Evolutionary conservation across 768 basidiomycete genomes (phyloP), one percentile per base, ranked within the genome.

Genomic region (Podaxis carcinomalis): DNA sequence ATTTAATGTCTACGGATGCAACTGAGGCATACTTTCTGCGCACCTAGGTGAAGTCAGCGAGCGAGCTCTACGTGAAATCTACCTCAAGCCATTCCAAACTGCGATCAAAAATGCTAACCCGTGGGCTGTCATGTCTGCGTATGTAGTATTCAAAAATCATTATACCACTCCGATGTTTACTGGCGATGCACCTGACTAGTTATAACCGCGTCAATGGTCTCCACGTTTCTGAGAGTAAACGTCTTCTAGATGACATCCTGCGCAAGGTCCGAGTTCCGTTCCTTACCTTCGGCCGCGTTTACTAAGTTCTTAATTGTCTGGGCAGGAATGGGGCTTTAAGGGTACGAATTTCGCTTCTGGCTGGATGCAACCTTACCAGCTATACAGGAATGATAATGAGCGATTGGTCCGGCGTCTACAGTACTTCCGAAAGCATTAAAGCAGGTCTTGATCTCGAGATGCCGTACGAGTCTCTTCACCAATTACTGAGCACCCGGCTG

Each of bases 361-460:
- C 27, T 13, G 23, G 25, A 28, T 39, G 14, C 3, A 0, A 56
- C 14, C 32, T 36, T 32, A 44, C 14, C 14, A 19, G 39, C 10
- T 9, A 37, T 10, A n/a, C 59, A 77, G 75, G 83, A 0, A 65
- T 84, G 67, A 71, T 86, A 46, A 87, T 87, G 80, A 84, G 83
- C 57, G 86, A 88, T 65, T 80, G 79, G 86, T 79, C 69, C 51
- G 82, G 82, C 6, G 72, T 76, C 3, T 83, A 83, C 64, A 78
- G 77, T 59, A 80, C 79, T 6, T 66, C 74, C 0, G 77, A 76
- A 57, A 76, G 78, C 59, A 81, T 88, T 67, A 83, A 83, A 61
- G 86, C 87, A 9, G 86, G 86, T 0, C 69, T 88, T 14, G 84
- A 88, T 65, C 72, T 88, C 21, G 87, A 89, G 67, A 86, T 85